These are phyloP conservation scores for Vanrija pseudolonga DNA, from an alignment of 1,284 basidiomycete genomes.

Conservation along the genomic window DNA sequence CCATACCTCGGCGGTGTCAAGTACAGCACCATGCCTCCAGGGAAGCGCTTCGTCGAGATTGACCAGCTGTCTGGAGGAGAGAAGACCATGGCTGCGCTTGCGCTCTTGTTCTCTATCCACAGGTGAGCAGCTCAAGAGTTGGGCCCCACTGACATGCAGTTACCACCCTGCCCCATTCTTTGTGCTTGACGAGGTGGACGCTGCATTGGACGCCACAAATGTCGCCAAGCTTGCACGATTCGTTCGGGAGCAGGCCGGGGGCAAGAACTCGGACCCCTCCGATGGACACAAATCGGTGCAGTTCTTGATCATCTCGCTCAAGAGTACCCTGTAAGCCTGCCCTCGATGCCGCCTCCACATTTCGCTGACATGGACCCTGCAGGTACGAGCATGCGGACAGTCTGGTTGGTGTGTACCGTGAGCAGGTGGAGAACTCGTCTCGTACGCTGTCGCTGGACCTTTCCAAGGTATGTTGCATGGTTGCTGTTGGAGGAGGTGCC, in stretches of 20 bases:
- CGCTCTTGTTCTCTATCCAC: constrained; percentile 93
- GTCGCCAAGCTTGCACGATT: constrained; percentile 90
- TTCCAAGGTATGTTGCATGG: constrained; percentile 56
- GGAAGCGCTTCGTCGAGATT: constrained; percentile 99
- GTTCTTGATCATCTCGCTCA: constrained; percentile 96
- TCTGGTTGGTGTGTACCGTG: constrained; percentile 87
- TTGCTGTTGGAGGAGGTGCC: too few species aligned
- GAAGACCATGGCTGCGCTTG: constrained; percentile 95
- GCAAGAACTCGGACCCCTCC: constrained; percentile 48
- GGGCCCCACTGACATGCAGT: constrained; percentile 50
- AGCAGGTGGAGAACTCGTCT: constrained; percentile 89
- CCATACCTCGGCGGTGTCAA: constrained; percentile 94
- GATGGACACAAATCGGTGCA: constrained; percentile 59
- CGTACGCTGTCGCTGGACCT: constrained; percentile 78
- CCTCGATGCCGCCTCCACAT: not conserved
- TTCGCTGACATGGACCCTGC: not conserved
- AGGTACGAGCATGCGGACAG: constrained; percentile 87
- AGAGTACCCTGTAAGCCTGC: constrained; percentile 39
- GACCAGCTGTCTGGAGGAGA: constrained; percentile 97
- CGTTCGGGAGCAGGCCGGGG: constrained; percentile 68
- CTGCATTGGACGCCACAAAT: constrained; percentile 93
- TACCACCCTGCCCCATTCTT: constrained; percentile 99
- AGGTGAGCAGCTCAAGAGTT: constrained; percentile 54
- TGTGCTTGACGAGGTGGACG: constrained; percentile 96
- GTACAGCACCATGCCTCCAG: constrained; percentile 98